Conservation (phyloP, 345 rosid species). For the Eutrema japonicum region DNA sequence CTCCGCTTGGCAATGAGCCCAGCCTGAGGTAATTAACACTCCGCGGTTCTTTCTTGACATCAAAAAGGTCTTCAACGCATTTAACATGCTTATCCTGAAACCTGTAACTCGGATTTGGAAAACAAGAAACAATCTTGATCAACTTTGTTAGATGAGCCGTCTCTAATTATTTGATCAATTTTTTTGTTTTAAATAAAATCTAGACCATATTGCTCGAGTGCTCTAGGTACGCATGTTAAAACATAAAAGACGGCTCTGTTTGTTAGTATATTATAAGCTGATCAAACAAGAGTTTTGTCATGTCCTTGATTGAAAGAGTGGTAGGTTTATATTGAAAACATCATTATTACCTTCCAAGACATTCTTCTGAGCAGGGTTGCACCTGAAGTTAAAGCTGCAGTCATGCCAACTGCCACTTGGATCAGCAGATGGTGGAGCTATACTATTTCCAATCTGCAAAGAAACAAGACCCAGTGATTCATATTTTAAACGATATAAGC, state of each 20-base stretch:
- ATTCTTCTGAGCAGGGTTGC: constrained; percentile 30
- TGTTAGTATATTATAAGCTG: not conserved
- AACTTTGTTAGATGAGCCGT: not conserved
- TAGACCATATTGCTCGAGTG: no score
- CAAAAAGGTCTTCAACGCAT: constrained; percentile 30
- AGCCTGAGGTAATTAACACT: constrained; percentile 13
- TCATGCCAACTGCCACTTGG: constrained; percentile 35
- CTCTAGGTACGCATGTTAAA: no score
- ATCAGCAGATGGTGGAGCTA: constrained; percentile 46
- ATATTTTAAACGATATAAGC: not conserved
- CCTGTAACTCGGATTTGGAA: constrained; percentile 12
- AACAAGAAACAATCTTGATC: constrained; percentile 24
- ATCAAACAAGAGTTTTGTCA: not conserved
- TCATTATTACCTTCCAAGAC: constrained; percentile 31
- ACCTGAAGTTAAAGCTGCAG: constrained; percentile 21
- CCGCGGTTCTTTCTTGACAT: constrained; percentile 26
- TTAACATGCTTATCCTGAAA: constrained; percentile 37
- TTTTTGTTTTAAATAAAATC: no score
- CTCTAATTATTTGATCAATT: no score
- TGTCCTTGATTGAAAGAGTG: not conserved
- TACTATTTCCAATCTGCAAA: constrained; percentile 30
- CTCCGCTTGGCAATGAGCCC: constrained; percentile 42
- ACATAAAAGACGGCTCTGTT: no score
- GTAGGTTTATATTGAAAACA: constrained; percentile 14
- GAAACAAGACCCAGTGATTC: not conserved